phyloP scores from a whole-genome alignment of 2,329 filamentous ascomycete genomes.

The Corynespora cassiicola region DNA sequence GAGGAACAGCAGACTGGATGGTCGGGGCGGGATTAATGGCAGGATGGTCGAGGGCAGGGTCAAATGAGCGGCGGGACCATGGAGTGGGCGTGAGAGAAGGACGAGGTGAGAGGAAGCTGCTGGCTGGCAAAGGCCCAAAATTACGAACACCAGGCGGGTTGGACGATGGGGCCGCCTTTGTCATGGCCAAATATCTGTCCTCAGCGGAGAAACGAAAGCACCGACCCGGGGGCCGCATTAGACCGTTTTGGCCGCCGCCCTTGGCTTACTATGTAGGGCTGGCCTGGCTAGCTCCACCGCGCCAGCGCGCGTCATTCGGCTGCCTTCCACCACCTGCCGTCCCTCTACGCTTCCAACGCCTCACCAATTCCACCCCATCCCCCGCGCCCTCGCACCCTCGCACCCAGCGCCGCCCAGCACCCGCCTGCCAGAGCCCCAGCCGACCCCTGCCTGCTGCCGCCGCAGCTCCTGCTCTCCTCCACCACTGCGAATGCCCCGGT shows the following conservation, averaged over 20 bases:
- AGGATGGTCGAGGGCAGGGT: slow-evolving; percentile 1
- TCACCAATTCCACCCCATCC: slow-evolving; percentile 1
- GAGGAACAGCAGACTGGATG: not conserved
- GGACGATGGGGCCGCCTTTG: slow-evolving; percentile 14
- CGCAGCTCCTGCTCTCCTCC: slow-evolving; percentile 6
- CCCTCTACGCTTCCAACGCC: no score
- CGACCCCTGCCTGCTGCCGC: slow-evolving; percentile 4
- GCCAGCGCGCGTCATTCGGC: slow-evolving; percentile 15
- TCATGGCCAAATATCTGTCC: slow-evolving; percentile 30
- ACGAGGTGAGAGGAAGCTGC: slow-evolving; percentile 12
- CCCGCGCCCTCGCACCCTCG: slow-evolving; percentile 8
- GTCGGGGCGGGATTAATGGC: not conserved
- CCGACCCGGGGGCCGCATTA: no score
- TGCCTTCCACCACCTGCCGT: no score
- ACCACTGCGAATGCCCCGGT: not conserved
- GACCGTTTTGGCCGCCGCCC: no score
- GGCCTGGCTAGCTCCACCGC: slow-evolving; percentile 21
- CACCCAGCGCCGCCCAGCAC: slow-evolving; percentile 17
- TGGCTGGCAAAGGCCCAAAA: slow-evolving; percentile 4
- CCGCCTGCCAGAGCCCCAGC: slow-evolving; percentile 18
- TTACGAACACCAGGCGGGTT: slow-evolving; percentile 4
- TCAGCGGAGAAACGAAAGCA: no score
- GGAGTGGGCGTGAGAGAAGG: slow-evolving; percentile 5
- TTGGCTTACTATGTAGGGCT: no score
- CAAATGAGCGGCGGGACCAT: slow-evolving; percentile 25